Evolutionary conservation across 179 eudicot genomes (phyloP).

Genomic region (Amaranthus tricolor): DNA sequence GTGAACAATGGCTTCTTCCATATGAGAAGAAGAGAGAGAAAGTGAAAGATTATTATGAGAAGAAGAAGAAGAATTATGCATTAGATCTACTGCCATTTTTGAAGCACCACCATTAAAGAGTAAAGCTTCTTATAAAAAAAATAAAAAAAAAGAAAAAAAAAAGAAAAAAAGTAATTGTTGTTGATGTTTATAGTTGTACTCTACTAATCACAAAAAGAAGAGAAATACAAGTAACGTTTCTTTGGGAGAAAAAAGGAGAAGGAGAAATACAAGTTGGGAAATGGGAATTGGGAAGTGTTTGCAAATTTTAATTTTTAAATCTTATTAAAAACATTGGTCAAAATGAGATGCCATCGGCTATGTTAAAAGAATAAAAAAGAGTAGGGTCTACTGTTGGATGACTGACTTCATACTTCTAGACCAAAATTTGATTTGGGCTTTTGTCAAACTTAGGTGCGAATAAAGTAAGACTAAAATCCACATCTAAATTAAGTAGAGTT

Average conservation of each 20-base stretch:
- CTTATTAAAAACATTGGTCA: constrained; percentile 18
- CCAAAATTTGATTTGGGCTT: background rate
- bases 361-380: background rate
- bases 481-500: background rate
- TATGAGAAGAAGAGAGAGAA: constrained; percentile 19
- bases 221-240: constrained; percentile 13
- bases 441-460: constrained; percentile 61
- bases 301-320: background rate
- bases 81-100: constrained; percentile 71
- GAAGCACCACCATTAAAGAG: constrained; percentile 12
- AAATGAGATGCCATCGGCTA: constrained; percentile 28
- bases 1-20: constrained; percentile 46
- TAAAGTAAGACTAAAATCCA: background rate
- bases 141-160: background rate
- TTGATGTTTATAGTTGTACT: background rate
- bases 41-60: constrained; percentile 14
- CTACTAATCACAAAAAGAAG: background rate
- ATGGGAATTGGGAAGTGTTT: background rate
- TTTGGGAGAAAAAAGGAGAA: constrained; percentile 10
- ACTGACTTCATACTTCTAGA: constrained; percentile 39
- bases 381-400: constrained; percentile 38
- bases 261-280: background rate
- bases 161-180: background rate
- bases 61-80: constrained; percentile 26
- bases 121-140: background rate